Evolutionary conservation across 202 grass and related monocot genomes (phyloP), one percentile per base, ranked within the genome.

Genomic region (Zizania palustris): DNA sequence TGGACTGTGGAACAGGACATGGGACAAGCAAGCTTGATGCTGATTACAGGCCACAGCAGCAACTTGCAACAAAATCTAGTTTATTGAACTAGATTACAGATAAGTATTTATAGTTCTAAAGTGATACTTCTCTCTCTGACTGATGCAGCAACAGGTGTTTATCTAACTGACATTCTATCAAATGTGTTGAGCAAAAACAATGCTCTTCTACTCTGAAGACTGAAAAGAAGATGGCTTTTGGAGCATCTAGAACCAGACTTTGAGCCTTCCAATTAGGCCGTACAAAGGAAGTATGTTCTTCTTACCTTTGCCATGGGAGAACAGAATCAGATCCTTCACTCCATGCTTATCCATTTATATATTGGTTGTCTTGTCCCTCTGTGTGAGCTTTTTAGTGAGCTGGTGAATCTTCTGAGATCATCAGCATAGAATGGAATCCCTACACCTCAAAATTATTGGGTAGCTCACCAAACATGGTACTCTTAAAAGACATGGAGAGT

Each of bases 311-410:
- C 65, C 55, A 53, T 35, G n/a, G 12, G 55, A n/a, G 35, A 71
- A 71, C 18, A 22, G 81, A 77, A 77, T 19, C 19, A 71, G 36
- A 83, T 83, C 73, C 72, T 42, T 55, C 61, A 55, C 2, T 42
- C 54, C 34, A 16, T 43, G 62, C 8, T 76, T 83, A 83, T 75
- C 71, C 70, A 62, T 40, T 50, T 75, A 42, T 0, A 69, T 68
- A 28, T 83, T 68, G 53, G 12, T 83, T 68, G 53, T 9, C 0
- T 60, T 40, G 11, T 76, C 18, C 33, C 34, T 69, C 49, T 16
- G 40, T 75, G 58, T 57, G 16, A 72, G 51, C 53, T 70, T 75
- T 76, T 69, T 21, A 20, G 2, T 41, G 3, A 76, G 20, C 34
- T 21, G 0, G 65, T 45, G 15, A 65, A 35, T 60, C 39, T 11